These are phyloP conservation scores for Penicillium sp. DNA, from an alignment of 2,329 filamentous ascomycete genomes.

Conservation along the genomic window DNA sequence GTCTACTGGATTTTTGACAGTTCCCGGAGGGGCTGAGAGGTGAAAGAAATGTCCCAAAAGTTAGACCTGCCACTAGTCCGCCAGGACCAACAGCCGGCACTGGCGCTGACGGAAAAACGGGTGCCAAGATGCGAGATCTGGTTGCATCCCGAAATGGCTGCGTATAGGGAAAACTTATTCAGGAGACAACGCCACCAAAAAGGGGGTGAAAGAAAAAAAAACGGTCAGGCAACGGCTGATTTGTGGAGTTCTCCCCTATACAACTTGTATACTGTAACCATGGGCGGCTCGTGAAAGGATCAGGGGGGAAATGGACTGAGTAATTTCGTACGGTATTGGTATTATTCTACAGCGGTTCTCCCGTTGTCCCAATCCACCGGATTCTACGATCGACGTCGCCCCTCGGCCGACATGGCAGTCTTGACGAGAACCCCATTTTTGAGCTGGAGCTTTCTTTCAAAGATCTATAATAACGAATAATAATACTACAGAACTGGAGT, in stretches of 20 bases:
- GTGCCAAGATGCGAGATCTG: slow-evolving; percentile 5
- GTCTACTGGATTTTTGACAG: not conserved
- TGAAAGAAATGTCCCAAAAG: too few relatives aligned
- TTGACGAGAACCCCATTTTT: slow-evolving; percentile 11
- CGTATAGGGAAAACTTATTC: not conserved
- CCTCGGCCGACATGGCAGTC: slow-evolving; percentile 9
- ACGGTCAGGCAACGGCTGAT: not conserved
- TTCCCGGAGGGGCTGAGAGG: too few relatives aligned
- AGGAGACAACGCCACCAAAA: not conserved
- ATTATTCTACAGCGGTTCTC: slow-evolving; percentile 1
- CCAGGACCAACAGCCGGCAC: slow-evolving; percentile 15
- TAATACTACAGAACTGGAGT: not conserved
- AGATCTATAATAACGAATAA: too few relatives aligned
- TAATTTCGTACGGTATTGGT: not conserved
- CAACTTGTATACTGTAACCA: not conserved
- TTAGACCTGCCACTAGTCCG: slow-evolving; percentile 15
- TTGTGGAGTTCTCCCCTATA: not conserved
- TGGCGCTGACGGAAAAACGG: slow-evolving; percentile 15
- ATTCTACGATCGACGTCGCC: slow-evolving; percentile 18
- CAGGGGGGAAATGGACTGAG: not conserved
- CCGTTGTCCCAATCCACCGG: slow-evolving; percentile 22
- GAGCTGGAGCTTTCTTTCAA: too few relatives aligned
- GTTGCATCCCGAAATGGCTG: not conserved
- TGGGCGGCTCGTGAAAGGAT: not conserved
- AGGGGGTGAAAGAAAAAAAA: not conserved